Percentiles rank a stretch among this genome's conserved stretches.
phyloP scores from a whole-genome alignment of 768 basidiomycete genomes.

The Collybia nuda region DNA sequence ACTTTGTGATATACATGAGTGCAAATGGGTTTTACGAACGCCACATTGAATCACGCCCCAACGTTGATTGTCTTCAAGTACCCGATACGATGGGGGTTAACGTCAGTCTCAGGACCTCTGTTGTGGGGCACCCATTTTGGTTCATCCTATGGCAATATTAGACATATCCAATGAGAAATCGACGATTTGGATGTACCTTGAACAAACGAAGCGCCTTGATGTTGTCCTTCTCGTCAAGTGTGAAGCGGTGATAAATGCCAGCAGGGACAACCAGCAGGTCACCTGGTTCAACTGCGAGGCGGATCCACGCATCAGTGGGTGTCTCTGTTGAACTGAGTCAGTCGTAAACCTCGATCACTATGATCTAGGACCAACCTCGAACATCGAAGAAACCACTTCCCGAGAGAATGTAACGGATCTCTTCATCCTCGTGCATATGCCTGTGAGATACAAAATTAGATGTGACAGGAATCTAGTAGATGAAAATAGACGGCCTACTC shows the following conservation, averaged over 20 bases:
- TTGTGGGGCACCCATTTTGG: conserved; percentile 88
- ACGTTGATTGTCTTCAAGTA: conserved; percentile 55
- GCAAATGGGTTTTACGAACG: too few relatives aligned
- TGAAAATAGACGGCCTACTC: conserved; percentile 50
- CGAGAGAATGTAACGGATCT: conserved; percentile 84
- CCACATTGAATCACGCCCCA: too few relatives aligned
- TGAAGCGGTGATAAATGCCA: conserved; percentile 97
- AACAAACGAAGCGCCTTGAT: conserved; percentile 84
- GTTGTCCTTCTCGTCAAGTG: conserved; percentile 71
- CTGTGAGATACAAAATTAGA: conserved; percentile 20
- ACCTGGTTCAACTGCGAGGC: conserved; percentile 71
- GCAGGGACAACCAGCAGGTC: conserved; percentile 88
- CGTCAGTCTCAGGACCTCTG: conserved; percentile 59
- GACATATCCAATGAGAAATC: neutral
- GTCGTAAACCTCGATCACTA: too few relatives aligned
- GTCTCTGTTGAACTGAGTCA: conserved; percentile 42
- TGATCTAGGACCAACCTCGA: conserved; percentile 51
- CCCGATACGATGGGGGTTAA: conserved; percentile 57
- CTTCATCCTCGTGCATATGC: conserved; percentile 96
- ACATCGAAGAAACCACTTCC: conserved; percentile 96
- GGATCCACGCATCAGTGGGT: conserved; percentile 75
- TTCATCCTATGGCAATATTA: conserved; percentile 60
- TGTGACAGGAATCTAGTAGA: neutral
- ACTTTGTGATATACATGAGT: too few relatives aligned
- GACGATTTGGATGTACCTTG: conserved; percentile 48